phyloP scores from a whole-genome alignment of 2,329 filamentous ascomycete species.

The Verticillium isaacii region DNA sequence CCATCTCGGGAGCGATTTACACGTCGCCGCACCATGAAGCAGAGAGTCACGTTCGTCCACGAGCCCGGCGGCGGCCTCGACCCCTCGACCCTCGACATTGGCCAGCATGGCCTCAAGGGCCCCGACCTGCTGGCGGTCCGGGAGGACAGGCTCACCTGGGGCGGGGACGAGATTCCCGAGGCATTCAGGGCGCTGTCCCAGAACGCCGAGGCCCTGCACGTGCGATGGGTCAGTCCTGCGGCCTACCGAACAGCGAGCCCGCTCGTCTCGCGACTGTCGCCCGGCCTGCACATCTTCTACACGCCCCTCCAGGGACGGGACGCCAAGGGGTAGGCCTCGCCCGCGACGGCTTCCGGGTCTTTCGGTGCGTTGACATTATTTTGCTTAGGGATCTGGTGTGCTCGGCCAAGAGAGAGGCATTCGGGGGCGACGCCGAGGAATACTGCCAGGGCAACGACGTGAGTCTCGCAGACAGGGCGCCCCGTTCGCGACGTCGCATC shows the following conservation, averaged over 20 bases:
- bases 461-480: background rate
- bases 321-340: background rate
- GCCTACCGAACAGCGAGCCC: conserved; percentile 60
- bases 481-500: background rate
- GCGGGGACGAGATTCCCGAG: conserved; percentile 66
- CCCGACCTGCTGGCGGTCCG: conserved; percentile 60
- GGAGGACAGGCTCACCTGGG: conserved; percentile 74
- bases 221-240: conserved; percentile 68
- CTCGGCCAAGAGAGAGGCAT: background rate
- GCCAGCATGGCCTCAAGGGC: conserved; percentile 48
- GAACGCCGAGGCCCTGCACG: conserved; percentile 65
- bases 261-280: conserved; percentile 68
- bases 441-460: background rate
- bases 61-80: conserved; percentile 59
- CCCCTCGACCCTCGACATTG: conserved; percentile 57
- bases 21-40: conserved; percentile 52
- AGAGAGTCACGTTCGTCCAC: conserved; percentile 76
- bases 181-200: conserved; percentile 60
- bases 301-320: conserved; percentile 42
- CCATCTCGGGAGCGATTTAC: too few species aligned
- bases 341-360: background rate
- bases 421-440: background rate
- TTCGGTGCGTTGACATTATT: background rate
- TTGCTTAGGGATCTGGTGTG: background rate
- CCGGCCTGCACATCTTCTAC: conserved; percentile 79